A percentile compares a stretch with the other conserved stretches of the same genome.
These are phyloP conservation scores for Parastagonospora avenae DNA, from an alignment of 2,329 filamentous ascomycete species.

Conservation along the genomic window DNA sequence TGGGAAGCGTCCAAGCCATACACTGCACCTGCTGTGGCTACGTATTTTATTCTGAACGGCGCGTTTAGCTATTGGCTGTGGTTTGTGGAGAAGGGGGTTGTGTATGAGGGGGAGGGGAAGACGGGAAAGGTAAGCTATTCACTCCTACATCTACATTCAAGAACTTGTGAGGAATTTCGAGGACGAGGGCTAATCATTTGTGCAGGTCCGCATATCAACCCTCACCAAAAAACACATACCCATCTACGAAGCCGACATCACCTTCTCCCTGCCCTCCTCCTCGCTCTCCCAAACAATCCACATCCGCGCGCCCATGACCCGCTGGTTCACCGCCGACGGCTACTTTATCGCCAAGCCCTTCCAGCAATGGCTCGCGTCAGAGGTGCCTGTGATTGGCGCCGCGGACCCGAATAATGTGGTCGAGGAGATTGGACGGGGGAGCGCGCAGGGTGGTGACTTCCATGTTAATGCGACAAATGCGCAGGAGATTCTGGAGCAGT, in stretches of 20 bases:
- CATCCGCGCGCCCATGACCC: conserved; percentile 68
- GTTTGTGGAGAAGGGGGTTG: conserved; percentile 77
- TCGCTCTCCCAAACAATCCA: conserved; percentile 53
- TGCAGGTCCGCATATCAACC: conserved; percentile 73
- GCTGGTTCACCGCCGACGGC: conserved; percentile 76
- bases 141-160: too few species aligned
- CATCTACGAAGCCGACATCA: conserved; percentile 76
- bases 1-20: conserved; percentile 85
- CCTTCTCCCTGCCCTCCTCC: conserved; percentile 49
- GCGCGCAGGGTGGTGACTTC: conserved; percentile 28
- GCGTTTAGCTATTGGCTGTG: conserved; percentile 83
- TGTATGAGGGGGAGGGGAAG: conserved; percentile 77
- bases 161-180: too few species aligned
- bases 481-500: conserved; percentile 42
- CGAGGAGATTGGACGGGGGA: conserved; percentile 50
- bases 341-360: conserved; percentile 76
- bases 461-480: conserved; percentile 40
- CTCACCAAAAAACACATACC: conserved; percentile 79
- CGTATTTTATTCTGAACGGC: conserved; percentile 81
- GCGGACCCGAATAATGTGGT: conserved; percentile 63
- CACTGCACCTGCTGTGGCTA: conserved; percentile 76
- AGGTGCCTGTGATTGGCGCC: conserved; percentile 68
- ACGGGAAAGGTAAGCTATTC: conserved; percentile 64
- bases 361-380: conserved; percentile 75
- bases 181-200: not conserved